These are phyloP conservation scores for Cryphonectria carpinicola DNA, from an alignment of 2,329 filamentous ascomycete genomes.

Conservation along the genomic window DNA sequence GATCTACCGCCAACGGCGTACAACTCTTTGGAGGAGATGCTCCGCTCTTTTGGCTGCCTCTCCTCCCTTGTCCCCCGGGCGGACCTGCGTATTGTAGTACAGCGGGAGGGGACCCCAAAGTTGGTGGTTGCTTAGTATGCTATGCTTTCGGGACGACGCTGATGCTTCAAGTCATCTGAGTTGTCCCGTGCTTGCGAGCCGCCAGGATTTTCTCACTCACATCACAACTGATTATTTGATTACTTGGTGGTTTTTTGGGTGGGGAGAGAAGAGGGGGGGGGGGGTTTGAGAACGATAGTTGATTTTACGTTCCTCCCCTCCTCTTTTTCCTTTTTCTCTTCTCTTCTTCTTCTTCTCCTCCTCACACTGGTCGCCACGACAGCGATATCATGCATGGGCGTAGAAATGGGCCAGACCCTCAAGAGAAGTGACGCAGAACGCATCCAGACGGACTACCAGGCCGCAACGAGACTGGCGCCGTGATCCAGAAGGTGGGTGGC, in stretches of 20 bases:
- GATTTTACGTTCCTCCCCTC: no score
- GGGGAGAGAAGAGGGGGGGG: no score
- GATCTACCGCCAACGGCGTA: constrained; percentile 7
- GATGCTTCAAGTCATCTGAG: constrained; percentile 11
- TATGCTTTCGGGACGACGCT: constrained; percentile 5
- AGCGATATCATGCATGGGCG: constrained; percentile 2
- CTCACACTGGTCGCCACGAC: constrained; percentile 7
- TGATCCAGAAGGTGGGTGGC: background rate
- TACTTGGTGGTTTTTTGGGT: no score
- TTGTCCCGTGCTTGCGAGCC: background rate
- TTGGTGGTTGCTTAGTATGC: background rate
- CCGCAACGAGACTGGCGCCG: constrained; percentile 7
- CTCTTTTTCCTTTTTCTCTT: background rate
- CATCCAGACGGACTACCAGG: constrained; percentile 1
- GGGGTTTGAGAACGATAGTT: background rate
- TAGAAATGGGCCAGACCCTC: background rate
- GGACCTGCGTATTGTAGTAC: background rate
- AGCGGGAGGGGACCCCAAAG: background rate
- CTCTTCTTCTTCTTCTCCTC: no score
- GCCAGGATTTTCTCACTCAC: background rate
- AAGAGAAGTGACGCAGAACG: background rate
- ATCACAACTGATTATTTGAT: background rate
- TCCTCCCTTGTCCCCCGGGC: no score
- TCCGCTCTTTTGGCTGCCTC: constrained; percentile 14
- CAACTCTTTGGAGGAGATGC: constrained; percentile 19